Percentiles rank a stretch among this genome's conserved stretches.
These are phyloP conservation scores for Viridothelium virens DNA, from an alignment of 495 filamentous ascomycete genomes.

Conservation along the genomic window DNA sequence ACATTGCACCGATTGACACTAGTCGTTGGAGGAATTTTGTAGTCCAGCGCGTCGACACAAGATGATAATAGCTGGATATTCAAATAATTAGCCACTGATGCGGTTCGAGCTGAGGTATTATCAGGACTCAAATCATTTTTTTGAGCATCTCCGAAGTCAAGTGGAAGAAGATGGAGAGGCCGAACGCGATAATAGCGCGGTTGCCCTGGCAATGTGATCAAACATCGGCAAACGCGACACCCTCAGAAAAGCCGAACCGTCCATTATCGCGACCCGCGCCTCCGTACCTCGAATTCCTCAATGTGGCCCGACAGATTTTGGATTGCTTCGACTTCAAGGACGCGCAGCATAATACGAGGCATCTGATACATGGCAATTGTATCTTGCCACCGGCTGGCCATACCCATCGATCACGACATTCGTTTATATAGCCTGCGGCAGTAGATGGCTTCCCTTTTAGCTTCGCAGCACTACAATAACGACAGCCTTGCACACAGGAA, in stretches of 20 bases:
- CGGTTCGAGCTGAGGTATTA: too few species aligned
- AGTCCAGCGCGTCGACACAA: too few species aligned
- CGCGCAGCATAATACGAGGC: slow-evolving; percentile 3
- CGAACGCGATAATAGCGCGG: background rate
- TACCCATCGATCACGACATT: slow-evolving; percentile 11
- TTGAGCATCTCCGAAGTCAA: too few species aligned
- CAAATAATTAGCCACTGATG: too few species aligned
- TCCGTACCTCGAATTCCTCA: background rate
- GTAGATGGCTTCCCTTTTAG: slow-evolving; percentile 9
- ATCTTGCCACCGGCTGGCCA: slow-evolving; percentile 9
- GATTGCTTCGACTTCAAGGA: slow-evolving; percentile 5
- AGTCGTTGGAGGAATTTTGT: too few species aligned
- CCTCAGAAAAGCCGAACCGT: background rate
- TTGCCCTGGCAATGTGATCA: background rate
- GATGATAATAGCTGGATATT: too few species aligned
- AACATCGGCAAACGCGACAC: background rate
- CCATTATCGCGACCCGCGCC: background rate
- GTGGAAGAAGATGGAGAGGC: background rate
- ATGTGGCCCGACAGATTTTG: slow-evolving; percentile 5
- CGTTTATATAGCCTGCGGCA: background rate
- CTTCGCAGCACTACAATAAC: slow-evolving; percentile 10
- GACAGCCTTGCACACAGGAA: slow-evolving; percentile 5
- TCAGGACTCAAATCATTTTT: too few species aligned
- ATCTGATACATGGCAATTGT: slow-evolving; percentile 12
- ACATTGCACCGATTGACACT: too few species aligned